Evolutionary conservation across 2,329 filamentous ascomycete genomes (phyloP).

Genomic region (Keithomyces neogunnii): DNA sequence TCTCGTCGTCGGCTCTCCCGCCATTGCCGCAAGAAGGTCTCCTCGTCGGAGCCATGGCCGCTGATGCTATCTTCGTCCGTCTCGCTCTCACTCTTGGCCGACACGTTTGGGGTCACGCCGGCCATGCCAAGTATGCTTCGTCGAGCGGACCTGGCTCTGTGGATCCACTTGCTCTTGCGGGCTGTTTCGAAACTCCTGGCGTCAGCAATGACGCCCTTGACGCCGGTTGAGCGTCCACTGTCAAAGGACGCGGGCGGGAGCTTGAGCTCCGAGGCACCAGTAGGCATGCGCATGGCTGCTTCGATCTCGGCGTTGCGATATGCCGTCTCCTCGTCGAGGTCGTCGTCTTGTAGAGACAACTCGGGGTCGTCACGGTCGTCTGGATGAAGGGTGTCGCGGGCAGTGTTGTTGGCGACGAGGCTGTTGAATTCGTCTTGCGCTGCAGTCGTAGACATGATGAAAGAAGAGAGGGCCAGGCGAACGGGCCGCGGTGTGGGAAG

Average conservation of each 20-base stretch:
- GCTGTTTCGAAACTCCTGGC: slow-evolving; percentile 69
- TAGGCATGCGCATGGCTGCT: slow-evolving; percentile 57
- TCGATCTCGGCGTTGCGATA: slow-evolving; percentile 49
- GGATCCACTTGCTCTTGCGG: slow-evolving; percentile 45
- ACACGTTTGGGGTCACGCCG: slow-evolving; percentile 13
- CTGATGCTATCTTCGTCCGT: slow-evolving; percentile 34
- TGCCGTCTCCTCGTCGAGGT: slow-evolving; percentile 47
- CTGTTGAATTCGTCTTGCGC: slow-evolving; percentile 61
- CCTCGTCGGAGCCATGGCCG: slow-evolving; percentile 57
- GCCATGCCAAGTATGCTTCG: slow-evolving; percentile 46
- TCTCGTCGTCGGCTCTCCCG: slow-evolving; percentile 71
- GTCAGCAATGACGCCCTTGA: slow-evolving; percentile 82
- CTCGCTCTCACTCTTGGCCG: slow-evolving; percentile 33
- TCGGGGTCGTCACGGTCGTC: slow-evolving; percentile 48
- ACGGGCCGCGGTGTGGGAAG: not conserved
- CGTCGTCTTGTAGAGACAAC: slow-evolving; percentile 42
- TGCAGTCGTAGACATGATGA: slow-evolving; percentile 49
- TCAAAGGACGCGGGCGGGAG: slow-evolving; percentile 57
- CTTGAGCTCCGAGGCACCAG: slow-evolving; percentile 42
- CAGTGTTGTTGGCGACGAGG: slow-evolving; percentile 49
- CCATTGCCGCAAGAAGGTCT: slow-evolving; percentile 78
- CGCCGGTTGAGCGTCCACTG: slow-evolving; percentile 64
- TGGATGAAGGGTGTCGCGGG: slow-evolving; percentile 39
- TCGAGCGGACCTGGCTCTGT: slow-evolving; percentile 42
- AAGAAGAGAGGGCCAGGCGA: slow-evolving; percentile 2